These are phyloP conservation scores for Didymella exigua DNA, from an alignment of 2,329 filamentous ascomycete genomes.

Conservation along the genomic window DNA sequence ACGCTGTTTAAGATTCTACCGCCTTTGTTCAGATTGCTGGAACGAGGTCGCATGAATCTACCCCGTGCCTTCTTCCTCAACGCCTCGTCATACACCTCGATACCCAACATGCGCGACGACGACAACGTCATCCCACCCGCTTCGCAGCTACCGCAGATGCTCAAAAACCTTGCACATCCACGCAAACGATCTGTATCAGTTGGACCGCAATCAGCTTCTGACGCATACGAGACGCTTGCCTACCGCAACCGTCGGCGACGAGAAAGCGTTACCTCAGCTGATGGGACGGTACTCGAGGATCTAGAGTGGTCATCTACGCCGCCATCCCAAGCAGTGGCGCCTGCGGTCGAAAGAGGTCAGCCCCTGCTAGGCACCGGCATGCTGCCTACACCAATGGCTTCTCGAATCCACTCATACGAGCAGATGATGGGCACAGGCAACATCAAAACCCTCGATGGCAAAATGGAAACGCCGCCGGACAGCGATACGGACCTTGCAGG, in stretches of 20 bases:
- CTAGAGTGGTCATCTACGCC: constrained; percentile 29
- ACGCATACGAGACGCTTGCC: constrained; percentile 93
- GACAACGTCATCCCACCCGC: constrained; percentile 91
- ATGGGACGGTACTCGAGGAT: constrained; percentile 38
- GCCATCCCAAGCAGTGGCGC: constrained; percentile 34
- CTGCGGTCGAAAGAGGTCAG: constrained; percentile 34
- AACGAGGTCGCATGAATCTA: constrained; percentile 76
- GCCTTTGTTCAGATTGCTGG: constrained; percentile 84
- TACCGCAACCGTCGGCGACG: constrained; percentile 76
- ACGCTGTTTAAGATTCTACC: constrained; percentile 77
- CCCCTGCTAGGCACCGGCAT: constrained; percentile 51
- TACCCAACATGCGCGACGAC: constrained; percentile 73
- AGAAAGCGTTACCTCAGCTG: constrained; percentile 61
- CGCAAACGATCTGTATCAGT: constrained; percentile 83
- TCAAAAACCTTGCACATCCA: constrained; percentile 81
- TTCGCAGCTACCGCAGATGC: constrained; percentile 81
- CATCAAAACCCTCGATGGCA: constrained; percentile 34
- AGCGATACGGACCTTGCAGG: constrained; percentile 42
- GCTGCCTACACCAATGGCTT: constrained; percentile 55
- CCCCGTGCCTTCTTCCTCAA: constrained; percentile 90
- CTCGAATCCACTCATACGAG: constrained; percentile 67
- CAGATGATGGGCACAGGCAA: constrained; percentile 73
- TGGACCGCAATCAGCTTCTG: constrained; percentile 92
- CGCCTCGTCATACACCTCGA: constrained; percentile 86
- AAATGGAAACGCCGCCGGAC: constrained; percentile 31